Evolutionary conservation across 495 filamentous ascomycete species (phyloP).

Genomic region (Poronia punctata): DNA sequence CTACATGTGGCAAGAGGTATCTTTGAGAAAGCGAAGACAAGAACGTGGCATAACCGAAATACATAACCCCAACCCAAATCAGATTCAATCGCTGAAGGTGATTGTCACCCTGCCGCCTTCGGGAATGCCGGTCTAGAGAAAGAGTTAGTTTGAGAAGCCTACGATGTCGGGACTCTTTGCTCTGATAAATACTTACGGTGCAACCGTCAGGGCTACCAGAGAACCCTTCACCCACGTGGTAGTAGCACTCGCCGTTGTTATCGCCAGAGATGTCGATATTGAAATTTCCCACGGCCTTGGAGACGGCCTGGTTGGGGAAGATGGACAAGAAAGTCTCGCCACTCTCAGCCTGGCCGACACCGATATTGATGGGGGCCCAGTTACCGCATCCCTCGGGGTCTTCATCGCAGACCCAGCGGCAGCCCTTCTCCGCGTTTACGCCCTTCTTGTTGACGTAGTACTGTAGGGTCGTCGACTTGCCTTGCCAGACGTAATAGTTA

Average conservation of each 20-base stretch:
- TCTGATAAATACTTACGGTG: conserved; percentile 67
- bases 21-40: conserved; percentile 26
- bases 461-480: conserved; percentile 74
- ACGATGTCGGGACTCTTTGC: no score
- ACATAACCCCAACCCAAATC: conserved; percentile 8
- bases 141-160: conserved; percentile 13
- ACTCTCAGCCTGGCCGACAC: conserved; percentile 58
- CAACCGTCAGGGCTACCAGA: conserved; percentile 54
- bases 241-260: conserved; percentile 61
- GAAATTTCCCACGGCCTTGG: conserved; percentile 59
- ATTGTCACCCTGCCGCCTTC: conserved; percentile 30
- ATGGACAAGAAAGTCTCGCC: conserved; percentile 76
- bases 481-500: conserved; percentile 71
- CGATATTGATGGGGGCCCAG: conserved; percentile 84
- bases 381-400: conserved; percentile 59
- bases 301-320: conserved; percentile 59
- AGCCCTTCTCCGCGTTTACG: conserved; percentile 59
- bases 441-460: conserved; percentile 93
- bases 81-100: conserved; percentile 25
- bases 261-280: conserved; percentile 63
- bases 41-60: conserved; percentile 18
- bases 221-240: conserved; percentile 55
- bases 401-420: conserved; percentile 60
- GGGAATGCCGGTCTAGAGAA: conserved; percentile 31
- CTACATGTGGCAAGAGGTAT: conserved; percentile 24